Evolutionary conservation across 2,329 filamentous ascomycete genomes (phyloP), one percentile per base, ranked within the genome.

Genomic region (Nigrospora osmanthi): DNA sequence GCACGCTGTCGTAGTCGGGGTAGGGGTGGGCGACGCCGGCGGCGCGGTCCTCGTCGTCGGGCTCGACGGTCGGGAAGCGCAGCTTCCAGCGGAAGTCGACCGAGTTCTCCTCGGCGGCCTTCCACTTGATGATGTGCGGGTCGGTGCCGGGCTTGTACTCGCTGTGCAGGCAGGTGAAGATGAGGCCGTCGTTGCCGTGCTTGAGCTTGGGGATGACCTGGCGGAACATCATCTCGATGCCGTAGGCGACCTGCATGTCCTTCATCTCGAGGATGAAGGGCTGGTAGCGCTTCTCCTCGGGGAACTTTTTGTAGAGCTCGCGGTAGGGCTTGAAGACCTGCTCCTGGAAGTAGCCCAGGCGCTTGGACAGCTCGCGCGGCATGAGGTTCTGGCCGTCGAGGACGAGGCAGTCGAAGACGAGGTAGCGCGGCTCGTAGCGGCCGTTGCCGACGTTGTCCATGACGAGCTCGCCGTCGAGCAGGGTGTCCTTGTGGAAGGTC

Each of bases 51-150:
- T 72, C 66, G 13, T 79, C 76, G 56, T 84, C 78, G 1, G 85
- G 84, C 47, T 87, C 76, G n/a, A 85, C 71, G 1, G 72, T 59
- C 0, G 86, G 85, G 57, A 96, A 97, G 12, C 77, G 73, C 37
- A 98, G 75, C 42, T 78, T 79, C 55, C 97, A 75, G 36, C 85
- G 79, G 63, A 95, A 96, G 63, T 98, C 93, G 54, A 98, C 81
- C 0, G 89, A 95, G 69, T 98, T 98, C 64, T 98, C 93, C 52
- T 87, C 76, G 4, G 89, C 88, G 0, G 91, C 89, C 67, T 98
- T 98, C 93, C 93, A 98, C 65, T 98, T 98, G 35, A 98, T 72
- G 51, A 96, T 98, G 62, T 95, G 85, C 41, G 80, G 80, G 65
- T 98, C 93, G 12, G 93, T 98, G 53, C 93, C 93, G 53, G 86